Evolutionary conservation across 192 early-diverging fungal genomes (phyloP).

Genomic region (Backusella liffmaniae): DNA sequence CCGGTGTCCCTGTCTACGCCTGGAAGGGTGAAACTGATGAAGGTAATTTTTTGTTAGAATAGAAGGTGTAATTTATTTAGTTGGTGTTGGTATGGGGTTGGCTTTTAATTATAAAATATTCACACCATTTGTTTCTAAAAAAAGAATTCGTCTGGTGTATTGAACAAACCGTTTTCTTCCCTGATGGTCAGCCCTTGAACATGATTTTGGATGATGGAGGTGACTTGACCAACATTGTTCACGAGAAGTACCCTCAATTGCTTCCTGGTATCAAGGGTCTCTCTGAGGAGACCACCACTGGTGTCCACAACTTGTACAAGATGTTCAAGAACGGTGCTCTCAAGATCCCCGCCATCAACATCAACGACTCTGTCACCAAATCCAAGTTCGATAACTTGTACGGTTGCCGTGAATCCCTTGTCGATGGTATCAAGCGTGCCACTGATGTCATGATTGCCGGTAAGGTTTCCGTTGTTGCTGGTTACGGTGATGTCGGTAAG

Average conservation of each 20-base stretch:
- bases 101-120: conserved; percentile 7
- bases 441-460: conserved; percentile 99
- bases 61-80: background rate
- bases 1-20: conserved; percentile 95
- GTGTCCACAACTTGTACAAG: conserved; percentile 99
- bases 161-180: conserved; percentile 94
- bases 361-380: conserved; percentile 99
- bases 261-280: conserved; percentile 88
- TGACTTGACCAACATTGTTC: conserved; percentile 94
- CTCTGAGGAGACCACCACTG: conserved; percentile 99
- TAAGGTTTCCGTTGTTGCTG: conserved; percentile 96
- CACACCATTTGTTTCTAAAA: background rate
- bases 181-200: conserved; percentile 92
- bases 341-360: conserved; percentile 99
- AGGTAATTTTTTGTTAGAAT: conserved; percentile 20
- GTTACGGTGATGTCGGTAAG: conserved; percentile 99
- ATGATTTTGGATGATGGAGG: conserved; percentile 99
- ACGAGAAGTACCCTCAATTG: conserved; percentile 92
- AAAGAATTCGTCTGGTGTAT: conserved; percentile 98
- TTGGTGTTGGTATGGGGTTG: background rate
- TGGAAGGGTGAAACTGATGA: conserved; percentile 99
- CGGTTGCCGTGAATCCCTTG: conserved; percentile 98
- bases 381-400: conserved; percentile 99
- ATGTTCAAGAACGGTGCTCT: conserved; percentile 96
- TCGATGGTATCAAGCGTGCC: conserved; percentile 99